A percentile compares a stretch with the other conserved stretches of the same genome.
phyloP scores from a whole-genome alignment of 805 yeast genomes.

The Pichia occidentalis region DNA sequence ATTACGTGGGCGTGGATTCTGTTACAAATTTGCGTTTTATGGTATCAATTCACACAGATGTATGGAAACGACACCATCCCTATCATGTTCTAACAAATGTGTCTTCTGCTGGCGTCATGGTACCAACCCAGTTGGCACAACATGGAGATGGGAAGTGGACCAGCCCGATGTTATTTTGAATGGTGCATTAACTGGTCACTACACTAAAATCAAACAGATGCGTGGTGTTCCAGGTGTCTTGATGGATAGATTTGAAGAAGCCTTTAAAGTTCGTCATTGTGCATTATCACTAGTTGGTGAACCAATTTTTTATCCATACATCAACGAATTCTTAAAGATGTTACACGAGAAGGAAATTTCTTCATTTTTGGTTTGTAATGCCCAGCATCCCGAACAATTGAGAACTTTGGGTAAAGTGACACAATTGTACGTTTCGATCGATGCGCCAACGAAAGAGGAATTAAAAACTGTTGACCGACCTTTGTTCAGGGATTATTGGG shows the following conservation, averaged over 20 bases:
- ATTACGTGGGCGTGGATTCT: constrained; percentile 86
- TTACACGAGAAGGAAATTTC: constrained; percentile 76
- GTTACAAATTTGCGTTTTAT: constrained; percentile 87
- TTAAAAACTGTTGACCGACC: constrained; percentile 85
- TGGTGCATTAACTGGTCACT: constrained; percentile 86
- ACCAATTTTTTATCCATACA: constrained; percentile 89
- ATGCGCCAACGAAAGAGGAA: constrained; percentile 81
- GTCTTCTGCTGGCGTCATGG: constrained; percentile 98
- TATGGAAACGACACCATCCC: constrained; percentile 92
- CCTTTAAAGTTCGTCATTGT: constrained; percentile 83
- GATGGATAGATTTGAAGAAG: constrained; percentile 84
- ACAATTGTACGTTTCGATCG: constrained; percentile 86
- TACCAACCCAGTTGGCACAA: constrained; percentile 91
- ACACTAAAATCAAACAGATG: constrained; percentile 87
- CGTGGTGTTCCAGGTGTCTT: constrained; percentile 93
- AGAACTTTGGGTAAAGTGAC: constrained; percentile 68
- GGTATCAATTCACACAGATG: constrained; percentile 88
- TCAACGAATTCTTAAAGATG: constrained; percentile 75
- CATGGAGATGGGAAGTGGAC: constrained; percentile 95
- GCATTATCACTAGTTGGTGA: constrained; percentile 92
- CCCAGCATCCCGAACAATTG: constrained; percentile 88
- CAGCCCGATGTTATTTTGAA: constrained; percentile 76
- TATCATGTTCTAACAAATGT: constrained; percentile 92
- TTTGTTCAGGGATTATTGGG: constrained; percentile 87
- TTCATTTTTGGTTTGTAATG: constrained; percentile 87